Percentiles rank a stretch among this genome's conserved stretches.
Evolutionary conservation across 768 basidiomycete species (phyloP).

Genomic region (Auricularia heimuer): DNA sequence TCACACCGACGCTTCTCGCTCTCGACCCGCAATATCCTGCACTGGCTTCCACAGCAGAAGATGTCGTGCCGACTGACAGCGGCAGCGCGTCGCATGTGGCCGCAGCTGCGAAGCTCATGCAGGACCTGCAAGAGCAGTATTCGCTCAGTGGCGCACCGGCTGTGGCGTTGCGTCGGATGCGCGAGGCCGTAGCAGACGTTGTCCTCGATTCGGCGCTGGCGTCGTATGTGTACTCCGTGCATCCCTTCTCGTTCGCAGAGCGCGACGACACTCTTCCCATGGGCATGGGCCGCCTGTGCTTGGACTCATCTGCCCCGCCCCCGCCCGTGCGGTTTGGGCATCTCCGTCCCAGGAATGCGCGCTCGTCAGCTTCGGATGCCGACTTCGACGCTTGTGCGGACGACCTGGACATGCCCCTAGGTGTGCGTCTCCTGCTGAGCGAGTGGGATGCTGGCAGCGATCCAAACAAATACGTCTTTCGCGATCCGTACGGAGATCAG

Average conservation of each 20-base stretch:
- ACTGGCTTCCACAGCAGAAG: slow-evolving; percentile 24
- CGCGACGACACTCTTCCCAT: slow-evolving; percentile 34
- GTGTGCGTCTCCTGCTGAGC: slow-evolving; percentile 52
- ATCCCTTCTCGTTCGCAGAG: not conserved
- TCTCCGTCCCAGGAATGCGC: slow-evolving; percentile 16
- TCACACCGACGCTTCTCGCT: slow-evolving; percentile 28
- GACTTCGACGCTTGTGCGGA: slow-evolving; percentile 7
- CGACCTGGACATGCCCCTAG: slow-evolving; percentile 30
- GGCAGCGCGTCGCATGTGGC: not conserved
- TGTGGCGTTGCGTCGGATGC: slow-evolving; percentile 25
- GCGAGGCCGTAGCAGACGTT: slow-evolving; percentile 15
- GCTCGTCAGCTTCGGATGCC: slow-evolving; percentile 12
- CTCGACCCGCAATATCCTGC: slow-evolving; percentile 29
- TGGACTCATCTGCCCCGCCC: slow-evolving; percentile 35
- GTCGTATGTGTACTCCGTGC: not conserved
- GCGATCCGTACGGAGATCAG: slow-evolving; percentile 38
- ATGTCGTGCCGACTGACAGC: not conserved
- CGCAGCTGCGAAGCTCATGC: slow-evolving; percentile 7
- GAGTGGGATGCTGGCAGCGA: slow-evolving; percentile 57
- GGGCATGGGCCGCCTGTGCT: slow-evolving; percentile 34
- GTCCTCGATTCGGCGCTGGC: slow-evolving; percentile 29
- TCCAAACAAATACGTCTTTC: slow-evolving; percentile 40
- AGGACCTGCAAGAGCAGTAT: slow-evolving; percentile 40
- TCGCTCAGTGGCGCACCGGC: slow-evolving; percentile 55
- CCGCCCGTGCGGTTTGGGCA: slow-evolving; percentile 48